Percentiles rank a stretch among this genome's conserved stretches.
Evolutionary conservation across 495 filamentous ascomycete species (phyloP).

Genomic region (Tricharina praecox): DNA sequence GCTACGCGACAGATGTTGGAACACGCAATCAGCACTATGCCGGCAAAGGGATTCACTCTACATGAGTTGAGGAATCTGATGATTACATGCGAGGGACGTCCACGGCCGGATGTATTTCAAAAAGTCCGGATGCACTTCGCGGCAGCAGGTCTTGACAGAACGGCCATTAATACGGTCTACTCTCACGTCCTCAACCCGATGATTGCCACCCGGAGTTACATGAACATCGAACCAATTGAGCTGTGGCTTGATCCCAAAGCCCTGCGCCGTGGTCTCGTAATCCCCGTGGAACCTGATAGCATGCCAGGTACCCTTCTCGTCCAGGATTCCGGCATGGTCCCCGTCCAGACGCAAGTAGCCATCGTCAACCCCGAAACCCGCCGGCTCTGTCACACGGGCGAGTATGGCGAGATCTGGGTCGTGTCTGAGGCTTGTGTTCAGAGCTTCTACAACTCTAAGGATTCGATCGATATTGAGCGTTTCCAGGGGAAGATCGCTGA

Average conservation of each 20-base stretch:
- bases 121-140: slow-evolving; percentile 88
- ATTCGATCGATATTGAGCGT: slow-evolving; percentile 71
- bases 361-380: slow-evolving; percentile 96
- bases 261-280: slow-evolving; percentile 66
- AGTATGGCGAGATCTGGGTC: slow-evolving; percentile 98
- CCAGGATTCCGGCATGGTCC: slow-evolving; percentile 97
- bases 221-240: slow-evolving; percentile 97
- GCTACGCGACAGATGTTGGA: slow-evolving; percentile 98
- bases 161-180: slow-evolving; percentile 94
- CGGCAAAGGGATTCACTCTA: slow-evolving; percentile 73
- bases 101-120: slow-evolving; percentile 74
- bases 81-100: slow-evolving; percentile 79
- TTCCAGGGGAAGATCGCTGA: slow-evolving; percentile 82
- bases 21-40: slow-evolving; percentile 75
- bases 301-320: slow-evolving; percentile 65
- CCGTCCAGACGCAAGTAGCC: slow-evolving; percentile 88
- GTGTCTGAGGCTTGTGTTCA: slow-evolving; percentile 90
- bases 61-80: slow-evolving; percentile 97
- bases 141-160: slow-evolving; percentile 66
- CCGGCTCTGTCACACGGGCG: slow-evolving; percentile 75
- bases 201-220: slow-evolving; percentile 90
- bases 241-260: slow-evolving; percentile 76
- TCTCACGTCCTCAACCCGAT: slow-evolving; percentile 96
- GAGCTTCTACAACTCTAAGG: slow-evolving; percentile 78
- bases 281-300: slow-evolving; percentile 69